phyloP scores from a whole-genome alignment of 129 eudicot species.

The Pseudognaphalium luteoalbum region DNA sequence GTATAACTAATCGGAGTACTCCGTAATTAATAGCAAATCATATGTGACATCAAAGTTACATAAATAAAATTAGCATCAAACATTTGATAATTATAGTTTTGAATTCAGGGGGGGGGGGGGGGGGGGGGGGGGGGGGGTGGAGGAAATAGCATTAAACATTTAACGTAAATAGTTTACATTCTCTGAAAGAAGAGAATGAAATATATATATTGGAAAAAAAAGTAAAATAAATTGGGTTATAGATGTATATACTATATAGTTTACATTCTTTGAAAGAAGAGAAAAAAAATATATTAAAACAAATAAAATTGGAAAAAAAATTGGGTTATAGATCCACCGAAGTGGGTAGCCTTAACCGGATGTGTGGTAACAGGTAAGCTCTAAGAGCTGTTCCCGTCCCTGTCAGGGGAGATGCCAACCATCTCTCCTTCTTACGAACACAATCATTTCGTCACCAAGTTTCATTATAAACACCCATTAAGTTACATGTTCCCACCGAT shows the following conservation, averaged over 20 bases:
- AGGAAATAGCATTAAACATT: neutral
- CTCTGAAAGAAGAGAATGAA: too few species aligned
- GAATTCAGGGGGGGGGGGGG: too few species aligned
- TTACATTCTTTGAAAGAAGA: too few species aligned
- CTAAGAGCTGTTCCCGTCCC: conserved; percentile 69
- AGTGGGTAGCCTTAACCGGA: conserved; percentile 66
- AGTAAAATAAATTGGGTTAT: too few species aligned
- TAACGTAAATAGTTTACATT: neutral
- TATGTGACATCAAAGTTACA: too few species aligned
- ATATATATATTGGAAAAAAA: too few species aligned
- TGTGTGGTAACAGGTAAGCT: conserved; percentile 55
- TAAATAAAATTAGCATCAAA: neutral
- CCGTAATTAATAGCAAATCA: too few species aligned
- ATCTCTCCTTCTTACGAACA: conserved; percentile 64
- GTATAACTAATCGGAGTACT: too few species aligned
- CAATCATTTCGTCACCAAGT: fast-evolving
- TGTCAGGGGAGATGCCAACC: conserved; percentile 79
- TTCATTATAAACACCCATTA: neutral
- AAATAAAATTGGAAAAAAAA: conserved; percentile 23
- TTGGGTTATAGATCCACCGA: conserved; percentile 58
- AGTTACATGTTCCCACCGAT: neutral
- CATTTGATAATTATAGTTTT: too few species aligned
- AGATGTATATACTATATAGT: too few species aligned
- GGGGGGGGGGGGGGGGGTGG: too few species aligned
- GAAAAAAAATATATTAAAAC: too few species aligned